Base-by-base conservation (phyloP, 805 yeast species). In the Pichia rugopelliculosa region DNA sequence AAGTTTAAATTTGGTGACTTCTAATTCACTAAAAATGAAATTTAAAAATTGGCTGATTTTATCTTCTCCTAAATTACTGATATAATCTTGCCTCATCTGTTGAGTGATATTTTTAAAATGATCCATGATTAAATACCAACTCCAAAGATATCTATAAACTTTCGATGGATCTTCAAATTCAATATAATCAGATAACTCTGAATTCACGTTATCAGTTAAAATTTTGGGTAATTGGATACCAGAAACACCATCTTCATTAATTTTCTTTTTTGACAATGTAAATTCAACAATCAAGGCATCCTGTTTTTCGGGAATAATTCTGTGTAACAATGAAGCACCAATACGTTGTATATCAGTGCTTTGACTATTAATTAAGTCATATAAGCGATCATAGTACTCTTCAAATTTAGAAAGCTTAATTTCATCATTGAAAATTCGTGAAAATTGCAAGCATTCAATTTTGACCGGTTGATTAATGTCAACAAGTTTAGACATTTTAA, bases 51-150 rank as follows among this genome's bases (percentile, higher is more conserved):
- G 60, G 3, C 66, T 69, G 8, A 85, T 64, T n/a, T 73, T 58
- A 25, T 71, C 75, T 24, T 70, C 72, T 24, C 75, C 77, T 47
- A 88, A 59, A 53, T 84, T 83, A 20, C 66, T 70, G 33, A 82
- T 74, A 56, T 84, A 85, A 39, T 72, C 69, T 41, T 76, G 73
- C 48, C 89, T 73, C 53, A 88, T 71, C 37, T 77, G 75, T 53
- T 78, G 79, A 1, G 93, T 78, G 6, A 84, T 74, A 49, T 80
- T 78, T 44, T 74, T 72, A 59, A 88, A 84, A 61, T 80, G 80
- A 25, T 66, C 68, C 52, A 85, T 71, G 0, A 85, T 62, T 46
- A 87, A 67, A 51, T 66, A 67, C 95, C 95, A 89, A 47, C 79
- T 67, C 82, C 86, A 82, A 30, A 84, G 54, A 58, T 76, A 84